Conservation (phyloP, 306 rosid genomes). For the Casuarina glauca region DNA sequence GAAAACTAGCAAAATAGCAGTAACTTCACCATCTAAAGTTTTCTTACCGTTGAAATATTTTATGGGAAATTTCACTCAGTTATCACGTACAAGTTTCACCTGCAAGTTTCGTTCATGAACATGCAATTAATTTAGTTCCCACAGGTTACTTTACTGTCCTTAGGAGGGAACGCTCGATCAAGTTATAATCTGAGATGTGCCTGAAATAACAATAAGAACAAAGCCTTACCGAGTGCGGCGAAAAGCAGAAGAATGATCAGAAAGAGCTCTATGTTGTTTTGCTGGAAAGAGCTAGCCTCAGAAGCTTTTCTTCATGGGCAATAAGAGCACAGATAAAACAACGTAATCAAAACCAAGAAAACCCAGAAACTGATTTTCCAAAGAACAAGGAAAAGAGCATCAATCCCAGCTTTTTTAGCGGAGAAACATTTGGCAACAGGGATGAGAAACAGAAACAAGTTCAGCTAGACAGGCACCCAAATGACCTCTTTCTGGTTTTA, state of each 20-base stretch:
- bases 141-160: neutral
- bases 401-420: no score
- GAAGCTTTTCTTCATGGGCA: neutral
- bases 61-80: neutral
- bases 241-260: constrained; percentile 9
- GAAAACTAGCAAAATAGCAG: neutral
- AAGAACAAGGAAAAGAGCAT: neutral
- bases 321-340: neutral
- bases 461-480: no score
- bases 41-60: neutral
- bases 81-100: no score
- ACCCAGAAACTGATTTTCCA: no score
- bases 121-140: no score
- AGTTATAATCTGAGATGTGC: neutral
- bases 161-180: neutral
- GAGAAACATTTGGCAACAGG: no score
- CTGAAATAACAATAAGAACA: neutral
- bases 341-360: no score
- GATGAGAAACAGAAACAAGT: no score
- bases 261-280: constrained; percentile 25
- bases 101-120: constrained; percentile 1
- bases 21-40: constrained; percentile 2
- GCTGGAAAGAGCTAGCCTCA: constrained; percentile 2
- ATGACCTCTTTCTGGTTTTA: no score
- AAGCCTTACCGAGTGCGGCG: constrained; percentile 32